phyloP scores from a whole-genome alignment of 73 alveolate genomes.

The Paramecium tetraurelia region DNA sequence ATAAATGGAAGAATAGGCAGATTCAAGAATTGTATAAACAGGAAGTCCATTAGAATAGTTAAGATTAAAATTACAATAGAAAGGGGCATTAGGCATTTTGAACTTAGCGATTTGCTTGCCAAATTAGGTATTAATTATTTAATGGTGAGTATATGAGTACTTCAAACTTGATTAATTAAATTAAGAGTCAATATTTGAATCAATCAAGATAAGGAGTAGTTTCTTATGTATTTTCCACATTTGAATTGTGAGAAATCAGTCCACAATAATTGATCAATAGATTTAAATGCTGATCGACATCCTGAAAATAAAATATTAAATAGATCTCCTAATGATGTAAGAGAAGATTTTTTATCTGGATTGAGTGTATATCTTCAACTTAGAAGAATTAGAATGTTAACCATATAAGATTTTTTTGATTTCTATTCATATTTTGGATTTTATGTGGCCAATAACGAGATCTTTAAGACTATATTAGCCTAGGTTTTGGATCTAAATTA shows the following conservation, averaged over 20 bases:
- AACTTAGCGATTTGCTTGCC: constrained; percentile 2
- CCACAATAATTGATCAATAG: not conserved
- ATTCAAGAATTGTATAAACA: not conserved
- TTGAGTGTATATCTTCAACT: not conserved
- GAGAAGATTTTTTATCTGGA: constrained; percentile 6
- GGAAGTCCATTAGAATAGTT: not conserved
- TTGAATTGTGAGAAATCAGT: not conserved
- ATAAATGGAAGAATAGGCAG: not conserved
- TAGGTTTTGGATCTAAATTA: not conserved
- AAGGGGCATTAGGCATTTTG: constrained; percentile 19
- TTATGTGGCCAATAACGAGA: not conserved
- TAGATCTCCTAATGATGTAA: constrained; percentile 35
- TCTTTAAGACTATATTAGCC: not conserved
- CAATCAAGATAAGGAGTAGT: not conserved
- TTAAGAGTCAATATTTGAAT: not conserved
- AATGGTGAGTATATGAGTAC: constrained; percentile 29
- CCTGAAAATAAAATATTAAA: not conserved
- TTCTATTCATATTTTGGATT: constrained; percentile 9
- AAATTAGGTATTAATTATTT: not conserved
- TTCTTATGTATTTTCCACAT: not conserved
- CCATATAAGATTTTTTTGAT: not conserved
- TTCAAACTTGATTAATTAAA: constrained; percentile 11
- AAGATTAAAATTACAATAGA: not conserved
- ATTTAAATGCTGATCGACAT: constrained; percentile 22
- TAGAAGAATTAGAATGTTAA: not conserved